Evolutionary conservation across 768 basidiomycete species (phyloP).

Genomic region (Psilocybe tampanensis): DNA sequence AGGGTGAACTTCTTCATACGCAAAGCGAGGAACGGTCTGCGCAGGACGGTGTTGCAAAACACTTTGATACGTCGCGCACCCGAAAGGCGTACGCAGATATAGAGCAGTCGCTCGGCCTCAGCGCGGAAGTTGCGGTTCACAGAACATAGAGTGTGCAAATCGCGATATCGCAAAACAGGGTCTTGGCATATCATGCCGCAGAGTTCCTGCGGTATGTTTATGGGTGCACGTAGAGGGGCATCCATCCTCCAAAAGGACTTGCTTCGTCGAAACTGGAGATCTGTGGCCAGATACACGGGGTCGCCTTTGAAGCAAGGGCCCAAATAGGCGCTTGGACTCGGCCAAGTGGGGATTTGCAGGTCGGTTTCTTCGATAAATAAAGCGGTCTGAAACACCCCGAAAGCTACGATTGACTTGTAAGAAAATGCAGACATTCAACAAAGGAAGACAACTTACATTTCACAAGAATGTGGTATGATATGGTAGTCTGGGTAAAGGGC

Average conservation of each 20-base stretch:
- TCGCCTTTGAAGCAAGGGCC: neutral
- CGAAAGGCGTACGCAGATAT: conserved; percentile 15
- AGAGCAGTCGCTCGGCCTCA: conserved; percentile 27
- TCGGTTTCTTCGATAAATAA: too few relatives aligned
- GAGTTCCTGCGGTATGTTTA: conserved; percentile 23
- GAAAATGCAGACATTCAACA: neutral
- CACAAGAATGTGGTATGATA: neutral
- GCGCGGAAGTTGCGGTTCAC: conserved; percentile 24
- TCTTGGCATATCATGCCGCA: conserved; percentile 25
- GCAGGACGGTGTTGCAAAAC: conserved; percentile 19
- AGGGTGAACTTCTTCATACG: conserved; percentile 16
- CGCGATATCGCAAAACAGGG: conserved; percentile 3
- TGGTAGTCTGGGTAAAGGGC: neutral
- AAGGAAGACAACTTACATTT: neutral
- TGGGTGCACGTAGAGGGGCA: neutral
- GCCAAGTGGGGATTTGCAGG: too few relatives aligned
- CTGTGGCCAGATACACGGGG: neutral
- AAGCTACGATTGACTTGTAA: too few relatives aligned
- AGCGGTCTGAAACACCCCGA: too few relatives aligned
- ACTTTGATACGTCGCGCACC: conserved; percentile 18
- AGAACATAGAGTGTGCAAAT: conserved; percentile 19
- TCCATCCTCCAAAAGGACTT: neutral
- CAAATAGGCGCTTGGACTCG: too few relatives aligned
- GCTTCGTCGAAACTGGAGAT: neutral
- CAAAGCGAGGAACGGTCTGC: conserved; percentile 18